phyloP scores from a whole-genome alignment of 2,329 filamentous ascomycete genomes.

The Raffaelea albimanens region DNA sequence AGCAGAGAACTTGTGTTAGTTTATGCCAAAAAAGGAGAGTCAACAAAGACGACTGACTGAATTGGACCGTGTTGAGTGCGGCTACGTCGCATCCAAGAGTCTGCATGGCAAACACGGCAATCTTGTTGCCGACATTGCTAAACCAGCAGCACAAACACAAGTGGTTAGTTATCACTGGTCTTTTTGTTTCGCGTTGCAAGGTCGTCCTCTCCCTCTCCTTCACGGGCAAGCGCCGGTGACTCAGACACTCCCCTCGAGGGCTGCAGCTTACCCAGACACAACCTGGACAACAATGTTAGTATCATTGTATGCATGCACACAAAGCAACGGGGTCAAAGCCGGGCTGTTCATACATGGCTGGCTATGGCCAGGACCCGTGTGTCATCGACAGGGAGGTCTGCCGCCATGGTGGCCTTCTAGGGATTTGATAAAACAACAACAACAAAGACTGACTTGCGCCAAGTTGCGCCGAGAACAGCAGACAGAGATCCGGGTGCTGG shows the following conservation, averaged over 20 bases:
- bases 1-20: neutral
- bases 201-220: too few relatives aligned
- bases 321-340: slow-evolving; percentile 3
- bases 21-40: neutral
- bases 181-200: neutral
- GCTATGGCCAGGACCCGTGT: slow-evolving; percentile 74
- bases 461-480: too few relatives aligned
- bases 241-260: neutral
- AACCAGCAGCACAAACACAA: neutral
- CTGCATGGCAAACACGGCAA: slow-evolving; percentile 92
- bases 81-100: slow-evolving; percentile 88
- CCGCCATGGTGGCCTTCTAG: too few relatives aligned
- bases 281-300: slow-evolving; percentile 39
- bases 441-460: too few relatives aligned
- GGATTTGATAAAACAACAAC: too few relatives aligned
- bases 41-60: slow-evolving; percentile 54
- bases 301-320: slow-evolving; percentile 6
- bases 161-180: neutral
- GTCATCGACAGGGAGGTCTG: slow-evolving; percentile 39
- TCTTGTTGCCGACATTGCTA: slow-evolving; percentile 96
- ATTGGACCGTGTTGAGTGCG: slow-evolving; percentile 92
- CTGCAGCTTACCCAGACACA: slow-evolving; percentile 57
- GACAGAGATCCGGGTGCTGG: too few relatives aligned
- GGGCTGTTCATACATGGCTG: slow-evolving; percentile 70
- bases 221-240: too few relatives aligned